A percentile compares a stretch with the other conserved stretches of the same genome.
These are phyloP conservation scores for Pezizomycotina sp. DNA, from an alignment of 2,329 filamentous ascomycete genomes.

Conservation along the genomic window DNA sequence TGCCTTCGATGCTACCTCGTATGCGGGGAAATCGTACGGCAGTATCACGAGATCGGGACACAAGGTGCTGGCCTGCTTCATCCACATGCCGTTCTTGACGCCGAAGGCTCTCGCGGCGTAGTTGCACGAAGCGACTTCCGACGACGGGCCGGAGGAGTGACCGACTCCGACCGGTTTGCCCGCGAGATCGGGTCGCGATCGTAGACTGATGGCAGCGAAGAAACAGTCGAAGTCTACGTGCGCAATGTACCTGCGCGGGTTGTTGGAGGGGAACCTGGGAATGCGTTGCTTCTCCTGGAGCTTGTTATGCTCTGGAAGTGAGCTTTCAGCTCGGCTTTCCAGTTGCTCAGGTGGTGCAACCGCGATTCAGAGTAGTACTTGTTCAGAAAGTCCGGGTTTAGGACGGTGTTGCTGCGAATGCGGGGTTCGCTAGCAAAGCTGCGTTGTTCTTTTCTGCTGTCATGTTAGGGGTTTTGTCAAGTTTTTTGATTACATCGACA, in stretches of 20 bases:
- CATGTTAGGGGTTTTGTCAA: conserved; percentile 34
- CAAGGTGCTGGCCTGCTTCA: conserved; percentile 70
- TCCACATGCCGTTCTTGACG: conserved; percentile 98
- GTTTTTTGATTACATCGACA: conserved; percentile 21
- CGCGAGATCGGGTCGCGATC: conserved; percentile 55
- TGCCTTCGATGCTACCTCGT: conserved; percentile 72
- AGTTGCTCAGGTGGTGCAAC: conserved; percentile 56
- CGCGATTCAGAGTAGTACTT: conserved; percentile 93
- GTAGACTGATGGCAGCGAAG: conserved; percentile 82
- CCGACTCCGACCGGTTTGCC: conserved; percentile 78
- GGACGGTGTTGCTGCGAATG: conserved; percentile 73
- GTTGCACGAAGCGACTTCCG: conserved; percentile 95
- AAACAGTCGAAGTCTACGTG: conserved; percentile 98
- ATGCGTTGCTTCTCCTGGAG: conserved; percentile 32
- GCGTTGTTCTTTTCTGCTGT: conserved; percentile 91
- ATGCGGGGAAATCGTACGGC: conserved; percentile 90
- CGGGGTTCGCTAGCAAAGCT: conserved; percentile 67
- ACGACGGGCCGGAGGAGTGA: conserved; percentile 59
- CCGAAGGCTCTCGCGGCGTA: conserved; percentile 76
- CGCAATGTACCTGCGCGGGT: conserved; percentile 63
- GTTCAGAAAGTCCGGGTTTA: conserved; percentile 82
- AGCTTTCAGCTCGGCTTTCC: conserved; percentile 89
- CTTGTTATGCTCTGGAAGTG: conserved; percentile 68
- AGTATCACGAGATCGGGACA: conserved; percentile 76
- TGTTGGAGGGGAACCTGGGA: conserved; percentile 31